Base-by-base conservation (phyloP, 2,329 filamentous ascomycete genomes). In the Fusarium foetens region DNA sequence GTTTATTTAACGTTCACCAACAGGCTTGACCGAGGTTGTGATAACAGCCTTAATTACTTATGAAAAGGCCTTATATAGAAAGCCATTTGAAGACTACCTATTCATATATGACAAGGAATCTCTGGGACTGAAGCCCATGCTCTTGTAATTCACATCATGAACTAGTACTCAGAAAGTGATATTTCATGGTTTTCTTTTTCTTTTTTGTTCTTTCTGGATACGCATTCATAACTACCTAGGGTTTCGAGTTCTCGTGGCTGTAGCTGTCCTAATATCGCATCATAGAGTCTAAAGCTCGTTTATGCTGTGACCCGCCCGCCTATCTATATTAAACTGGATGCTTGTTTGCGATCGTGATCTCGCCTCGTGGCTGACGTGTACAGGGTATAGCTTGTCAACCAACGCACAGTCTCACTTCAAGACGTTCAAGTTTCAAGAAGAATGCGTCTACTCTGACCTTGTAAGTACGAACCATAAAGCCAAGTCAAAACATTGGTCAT, bases 331-430 rank as follows among this genome's bases (percentile, higher is more conserved):
- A 42, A 17, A 19, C 21, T 31, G 21, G 23, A 35, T 48, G 63
- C 39, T 66, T 42, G 49, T 61, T 36, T 43, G 29, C 36, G 46
- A 68, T 68, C 36, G 63, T 62, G 55, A 63, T 62, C 46, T 52
- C 35, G 61, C 65, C 60, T 69, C 52, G 42, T 48, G 63, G 55
- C 36, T 51, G 39, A 29, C 39, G 29, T 43, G 58, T 57, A 41
- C 39, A 38, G 66, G 66, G 66, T 68, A 68, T 64, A 8, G 58
- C 53, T 42, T 61, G 41, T 61, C 33, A 39, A 27, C 13, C 16
- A 25, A 35, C 13, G 35, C 33, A 48, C 25, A 52, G 59, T 52
- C 43, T 57, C 62, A 66, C 38, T 66, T 52, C 23, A 27, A 29
- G 45, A 42, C 45, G 16, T 42, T 33, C 27, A 27, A 36, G 57